Base-by-base conservation (phyloP, 257 asterid species). In the Apocynum venetum region DNA sequence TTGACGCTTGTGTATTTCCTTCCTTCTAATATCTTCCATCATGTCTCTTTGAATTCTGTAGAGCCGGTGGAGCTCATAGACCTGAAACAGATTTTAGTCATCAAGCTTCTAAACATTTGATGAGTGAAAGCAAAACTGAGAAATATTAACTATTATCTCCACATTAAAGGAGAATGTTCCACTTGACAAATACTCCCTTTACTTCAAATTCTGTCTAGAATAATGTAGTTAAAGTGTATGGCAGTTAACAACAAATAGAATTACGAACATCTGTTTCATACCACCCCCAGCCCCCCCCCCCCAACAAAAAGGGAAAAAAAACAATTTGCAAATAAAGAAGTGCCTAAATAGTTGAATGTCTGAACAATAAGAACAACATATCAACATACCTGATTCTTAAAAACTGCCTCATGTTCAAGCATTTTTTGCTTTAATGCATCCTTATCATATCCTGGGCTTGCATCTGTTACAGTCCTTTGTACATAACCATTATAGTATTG, bases 361-460 rank as follows among this genome's bases (percentile, higher is more conserved):
- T n/a, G 66, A 56, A 36, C 55, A 36, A 70, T 15, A 71, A 51
- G 40, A 55, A 84, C 55, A 79, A 66, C 55, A 60, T 74, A 60
- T 31, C 44, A 43, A 69, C 71, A 17, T 86, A 93, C 98, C 96
- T 95, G 98, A 80, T 87, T 83, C 88, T 83, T 87, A 80, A 95
- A 94, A 76, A 90, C 83, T 14, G 91, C 91, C 89, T 95, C 98
- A n/a, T 95, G 98, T 79, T 95, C 96, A 40, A 93, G 88, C 92
- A 95, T 95, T 83, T 88, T 92, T 84, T 89, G 98, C 91, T 91
- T 95, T 77, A 95, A 71, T 76, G 87, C 84, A 79, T 92, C 95
- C 89, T 88, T 92, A 59, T 90, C 95, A 83, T 79, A 82, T 13
- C 89, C 89, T 52, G 89, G 87, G 87, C 85, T 80, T 72, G 88